Evolutionary conservation across 257 asterid species (phyloP), one percentile per base, ranked within the genome.

Genomic region (Orobanche coerulescens): DNA sequence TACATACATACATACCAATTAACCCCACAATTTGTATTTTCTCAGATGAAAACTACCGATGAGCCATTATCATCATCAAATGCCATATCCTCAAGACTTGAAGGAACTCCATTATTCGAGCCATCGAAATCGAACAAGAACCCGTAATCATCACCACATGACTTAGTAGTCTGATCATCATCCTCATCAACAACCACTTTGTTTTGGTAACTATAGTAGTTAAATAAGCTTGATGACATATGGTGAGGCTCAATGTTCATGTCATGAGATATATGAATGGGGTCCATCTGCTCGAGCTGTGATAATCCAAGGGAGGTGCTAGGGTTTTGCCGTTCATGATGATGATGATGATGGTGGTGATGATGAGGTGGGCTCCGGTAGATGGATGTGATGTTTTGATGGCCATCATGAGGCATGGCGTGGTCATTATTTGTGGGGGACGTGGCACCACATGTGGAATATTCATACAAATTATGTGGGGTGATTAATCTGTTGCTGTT

Each of bases 31-130:
- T 5, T 6, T 37, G 11, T 43, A 9, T 0, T 6, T n/a, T 14
- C 15, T 77, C 66, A 86, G 4, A 73, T 58, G 71, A 81, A 84
- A 47, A 75, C 69, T 53, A n/a, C n/a, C n/a, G n/a, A n/a, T n/a
- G 71, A 53, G 62, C 74, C 39, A 33, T 70, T 72, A 31, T 79
- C 82, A 19, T 78, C 85, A 7, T 72, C 79, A 33, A 76, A 80
- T 18, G 64, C 68, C 76, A 65, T 47, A 16, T 68, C 71, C 14
- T 49, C 73, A 15, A 39, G 51, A 33, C 22, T 23, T 11, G 66
- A 58, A 11, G 62, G 76, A 58, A 36, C 70, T 6, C n/a, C 71
- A 36, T 53, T 70, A 42, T 46, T 61, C 8, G 79, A 56, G 8
- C 24, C 67, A 13, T 66, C 80, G 49, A 75, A 64, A 34, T 70